These are phyloP conservation scores for Cyanophora paradoxa DNA, from an alignment of 78 protist genomes.

Conservation along the genomic window DNA sequence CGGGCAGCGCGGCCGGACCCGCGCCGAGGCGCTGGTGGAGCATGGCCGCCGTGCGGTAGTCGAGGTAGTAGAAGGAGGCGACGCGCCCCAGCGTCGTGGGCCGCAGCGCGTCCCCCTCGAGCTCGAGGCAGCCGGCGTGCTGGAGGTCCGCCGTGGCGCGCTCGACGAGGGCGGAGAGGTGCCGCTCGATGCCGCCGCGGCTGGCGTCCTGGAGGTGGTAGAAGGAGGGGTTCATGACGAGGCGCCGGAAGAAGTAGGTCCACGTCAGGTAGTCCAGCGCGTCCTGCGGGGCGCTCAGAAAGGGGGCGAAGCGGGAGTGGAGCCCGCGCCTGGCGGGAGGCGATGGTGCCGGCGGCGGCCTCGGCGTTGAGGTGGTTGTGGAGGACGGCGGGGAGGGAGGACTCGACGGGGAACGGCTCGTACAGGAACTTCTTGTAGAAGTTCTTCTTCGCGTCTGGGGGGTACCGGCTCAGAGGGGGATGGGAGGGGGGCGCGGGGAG, in stretches of 20 bases:
- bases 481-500: no score
- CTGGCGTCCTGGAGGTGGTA: conserved; percentile 70
- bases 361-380: conserved; percentile 95
- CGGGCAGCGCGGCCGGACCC: no score
- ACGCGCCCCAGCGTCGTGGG: conserved; percentile 75
- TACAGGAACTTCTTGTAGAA: conserved; percentile 93
- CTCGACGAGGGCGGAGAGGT: conserved; percentile 61
- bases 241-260: conserved; percentile 94
- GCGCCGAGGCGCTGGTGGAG: conserved; percentile 29
- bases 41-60: conserved; percentile 60
- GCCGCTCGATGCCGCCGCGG: conserved; percentile 8
- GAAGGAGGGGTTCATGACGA: conserved; percentile 86
- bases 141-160: conserved; percentile 45
- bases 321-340: conserved; percentile 35
- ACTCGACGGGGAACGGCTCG: conserved; percentile 99
- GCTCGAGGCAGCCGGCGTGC: conserved; percentile 32
- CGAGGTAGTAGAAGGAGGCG: conserved; percentile 93
- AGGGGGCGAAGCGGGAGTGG: background rate
- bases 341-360: conserved; percentile 52
- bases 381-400: conserved; percentile 63
- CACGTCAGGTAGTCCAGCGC: conserved; percentile 90
- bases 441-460: no score
- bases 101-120: conserved; percentile 9
- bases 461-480: no score
- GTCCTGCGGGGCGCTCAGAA: conserved; percentile 59